Evolutionary conservation across 257 asterid species (phyloP), one percentile per base, ranked within the genome.

Genomic region (Gentiana dahurica): DNA sequence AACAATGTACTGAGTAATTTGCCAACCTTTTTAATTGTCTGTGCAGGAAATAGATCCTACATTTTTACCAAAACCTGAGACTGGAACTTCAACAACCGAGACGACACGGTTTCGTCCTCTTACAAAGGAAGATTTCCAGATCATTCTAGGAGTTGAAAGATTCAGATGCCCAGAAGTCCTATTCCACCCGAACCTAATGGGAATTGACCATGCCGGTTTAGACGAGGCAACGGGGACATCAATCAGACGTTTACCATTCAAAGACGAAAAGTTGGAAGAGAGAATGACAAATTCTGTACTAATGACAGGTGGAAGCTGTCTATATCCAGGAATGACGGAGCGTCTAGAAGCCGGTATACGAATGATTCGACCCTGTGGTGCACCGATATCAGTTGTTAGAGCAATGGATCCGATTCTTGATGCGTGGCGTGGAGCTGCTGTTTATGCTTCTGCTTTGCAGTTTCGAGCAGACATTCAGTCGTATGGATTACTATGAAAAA

Each of bases 401-500:
- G 94, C 98, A 9, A 68, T 74, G 0, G 93, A 92, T 65, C 88
- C 93, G 1, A 75, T 83, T 62, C 76, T 68, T 8, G 97, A 92
- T 65, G 97, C 97, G 12, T 92, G 98, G 98, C 93, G 90, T 13
- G 98, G 98, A 49, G 98, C 98, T 62, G 62, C 98, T 37, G 64
- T 69, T 39, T 87, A 76, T 75, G 96, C 97, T 57, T 63, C 80
- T 54, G 67, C 74, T 2, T 35, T 44, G 71, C 86, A 71, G 32
- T 87, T 87, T 66, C 81, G 75, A 70, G 63, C 93, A 81, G 60
- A 87, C 95, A 0, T 83, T 91, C 70, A 85, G 80, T 55, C 72
- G 74, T 76, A 72, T 61, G 90, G 98, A 92, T 78, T 92, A 87
- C 65, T 85, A 73, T 11, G 95, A 91, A 65, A 91, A 88, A 65